phyloP scores from a whole-genome alignment of 2,329 filamentous ascomycete species.

The Coniochaeta sp. region DNA sequence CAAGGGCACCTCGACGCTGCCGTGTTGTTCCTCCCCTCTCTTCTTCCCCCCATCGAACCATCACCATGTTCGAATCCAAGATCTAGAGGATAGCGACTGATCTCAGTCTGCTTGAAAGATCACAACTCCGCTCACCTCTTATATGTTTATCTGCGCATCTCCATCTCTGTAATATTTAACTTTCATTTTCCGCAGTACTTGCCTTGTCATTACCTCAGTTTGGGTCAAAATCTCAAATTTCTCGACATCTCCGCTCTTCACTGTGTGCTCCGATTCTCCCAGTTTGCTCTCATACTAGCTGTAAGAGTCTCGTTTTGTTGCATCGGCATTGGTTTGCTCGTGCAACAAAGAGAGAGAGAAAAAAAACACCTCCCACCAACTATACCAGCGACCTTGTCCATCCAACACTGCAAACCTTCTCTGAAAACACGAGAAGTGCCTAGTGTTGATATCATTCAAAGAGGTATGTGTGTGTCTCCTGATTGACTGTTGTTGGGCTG shows the following conservation, averaged over 20 bases:
- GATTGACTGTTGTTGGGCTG: not conserved
- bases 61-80: conserved; percentile 45
- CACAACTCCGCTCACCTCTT: conserved; percentile 16
- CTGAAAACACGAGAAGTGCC: not conserved
- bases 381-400: not conserved
- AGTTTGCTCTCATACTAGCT: not conserved
- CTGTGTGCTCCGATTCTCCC: not conserved
- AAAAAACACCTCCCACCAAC: not conserved
- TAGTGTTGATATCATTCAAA: not conserved
- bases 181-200: not conserved
- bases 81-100: conserved; percentile 46
- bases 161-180: conserved; percentile 5
- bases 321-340: not conserved
- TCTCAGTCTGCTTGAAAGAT: conserved; percentile 43
- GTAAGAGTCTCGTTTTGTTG: not conserved
- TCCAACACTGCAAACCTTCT: not conserved
- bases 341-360: not conserved
- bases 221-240: not conserved
- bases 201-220: not conserved
- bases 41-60: conserved; percentile 37
- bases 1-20: conserved; percentile 18
- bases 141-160: conserved; percentile 11
- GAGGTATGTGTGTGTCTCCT: not conserved
- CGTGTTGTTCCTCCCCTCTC: conserved; percentile 16
- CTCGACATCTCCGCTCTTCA: not conserved